Base-by-base conservation (phyloP, 768 basidiomycete species). In the Trametes cingulata region DNA sequence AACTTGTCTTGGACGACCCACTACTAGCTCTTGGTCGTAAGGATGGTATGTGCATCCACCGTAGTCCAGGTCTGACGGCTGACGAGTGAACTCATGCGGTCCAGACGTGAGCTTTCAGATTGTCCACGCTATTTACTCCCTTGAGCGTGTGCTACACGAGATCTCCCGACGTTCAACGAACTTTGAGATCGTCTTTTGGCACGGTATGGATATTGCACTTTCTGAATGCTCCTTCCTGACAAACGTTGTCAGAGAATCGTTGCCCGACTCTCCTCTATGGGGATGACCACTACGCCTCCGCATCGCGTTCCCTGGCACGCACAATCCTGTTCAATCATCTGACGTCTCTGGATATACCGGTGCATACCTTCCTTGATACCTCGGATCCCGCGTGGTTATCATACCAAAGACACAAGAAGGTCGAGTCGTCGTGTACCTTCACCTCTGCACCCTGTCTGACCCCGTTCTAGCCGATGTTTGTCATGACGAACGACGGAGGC, bases 101-200 rank as follows among this genome's bases (percentile, higher is more conserved):
- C 40, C 58, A 85, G 85, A 82, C 29, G 70, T 72, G 0, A 80
- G 80, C 37, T 86, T 87, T 61, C 88, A 90, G 68, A 78, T 86
- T 48, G 60, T 86, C 2, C 88, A 89, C 67, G 88, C 86, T 2
- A 71, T 80, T 27, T 76, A 82, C 53, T 69, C 74, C 4, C 72
- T 89, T 37, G 87, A 90, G 65, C 71, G 73, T n/a, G 71, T 78
- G 3, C 68, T 90, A 7, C 55, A 75, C 7, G 76, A 85, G 37
- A 80, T 86, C 56, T 68, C 73, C 15, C 74, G 72, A 27, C 77
- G 87, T 14, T 76, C 75, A 6, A 82, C 82, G 0, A 76, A 78
- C 33, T 87, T 88, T 53, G 85, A 88, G 35, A 72, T 90, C 29
- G 81, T 84, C 3, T 90, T 90, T 68, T 90, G 81, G 76, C 71